Base-by-base conservation (phyloP, 257 asterid species). In the Solanum acaule region DNA sequence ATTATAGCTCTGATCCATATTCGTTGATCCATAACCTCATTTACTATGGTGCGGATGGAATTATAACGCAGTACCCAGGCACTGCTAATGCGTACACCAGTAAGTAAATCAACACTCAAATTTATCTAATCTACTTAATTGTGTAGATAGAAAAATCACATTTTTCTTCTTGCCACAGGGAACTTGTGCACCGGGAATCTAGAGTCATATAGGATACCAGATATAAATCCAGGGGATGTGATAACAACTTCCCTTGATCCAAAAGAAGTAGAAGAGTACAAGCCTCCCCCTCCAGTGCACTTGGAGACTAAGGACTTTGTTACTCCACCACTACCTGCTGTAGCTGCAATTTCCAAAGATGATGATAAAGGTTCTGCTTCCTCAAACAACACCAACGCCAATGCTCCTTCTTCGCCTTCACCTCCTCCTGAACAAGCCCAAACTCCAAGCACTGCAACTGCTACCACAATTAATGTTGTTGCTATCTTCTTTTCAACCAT, bases 1-100 rank as follows among this genome's bases (percentile, higher is more conserved):
- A 96, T 73, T 95, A 92, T 87, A 85, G 91, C 7, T 89, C 98
- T 3, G 98, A 96, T 93, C 99, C 99, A 29, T 96, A 95, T 59
- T 93, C 92, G 9, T 95, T 95, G 91, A 91, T 96, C 18, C 89
- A 90, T 88, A 95, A 98, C 38, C 70, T 93, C 49, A 10, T 82
- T 75, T 67, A 92, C 25, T 92, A 81, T 44, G 91, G 91, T 23
- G 95, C 90, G 0, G 98, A 95, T 88, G 99, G 98, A 56, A 56
- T 96, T 18, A 83, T 91, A 4, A 96, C 98, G 2, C 98, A 95
- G 84, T 95, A 37, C 77, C 99, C 99, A 1, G 91, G 93, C 87
- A 96, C 98, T 15, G 97, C 95, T 23, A 88, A 61, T 59, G 82
- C 93, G 76, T 96, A 93, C 79, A 89, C 87, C 84, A 91, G 99